A percentile compares a stretch with the other conserved stretches of the same genome.
Conservation (phyloP, 164 flowering plant genomes). For the Pachysandra terminalis region DNA sequence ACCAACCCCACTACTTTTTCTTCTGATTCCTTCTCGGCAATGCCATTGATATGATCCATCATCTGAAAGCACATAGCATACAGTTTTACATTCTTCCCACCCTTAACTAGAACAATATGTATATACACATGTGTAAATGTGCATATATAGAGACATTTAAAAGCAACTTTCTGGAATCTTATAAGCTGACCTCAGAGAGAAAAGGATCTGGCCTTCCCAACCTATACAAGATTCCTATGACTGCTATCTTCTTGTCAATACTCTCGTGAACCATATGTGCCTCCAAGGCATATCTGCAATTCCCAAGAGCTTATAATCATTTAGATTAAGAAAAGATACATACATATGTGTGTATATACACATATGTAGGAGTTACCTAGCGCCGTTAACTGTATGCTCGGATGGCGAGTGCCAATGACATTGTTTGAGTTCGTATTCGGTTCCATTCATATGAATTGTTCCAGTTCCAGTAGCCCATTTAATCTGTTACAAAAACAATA, state of each 20-base stretch:
- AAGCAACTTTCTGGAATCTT: neutral
- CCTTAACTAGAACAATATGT: too few relatives aligned
- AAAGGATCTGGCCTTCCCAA: conserved; percentile 41
- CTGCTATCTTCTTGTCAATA: conserved; percentile 32
- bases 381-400: conserved; percentile 25
- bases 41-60: neutral
- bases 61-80: conserved; percentile 13
- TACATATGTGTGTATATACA: too few relatives aligned
- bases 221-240: conserved; percentile 49
- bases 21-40: neutral
- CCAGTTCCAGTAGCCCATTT: conserved; percentile 23
- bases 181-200: conserved; percentile 9
- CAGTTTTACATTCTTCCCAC: too few relatives aligned
- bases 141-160: neutral
- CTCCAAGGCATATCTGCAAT: conserved; percentile 41
- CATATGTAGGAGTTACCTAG: neutral
- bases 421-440: conserved; percentile 18
- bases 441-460: conserved; percentile 18
- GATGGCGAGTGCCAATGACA: conserved; percentile 32
- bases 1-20: conserved; percentile 10
- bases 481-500: conserved; percentile 12
- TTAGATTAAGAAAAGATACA: too few relatives aligned
- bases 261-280: conserved; percentile 58
- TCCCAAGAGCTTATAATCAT: neutral
- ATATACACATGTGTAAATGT: too few relatives aligned